phyloP scores from a whole-genome alignment of 768 basidiomycete genomes.

The Tephrocybe sp. region DNA sequence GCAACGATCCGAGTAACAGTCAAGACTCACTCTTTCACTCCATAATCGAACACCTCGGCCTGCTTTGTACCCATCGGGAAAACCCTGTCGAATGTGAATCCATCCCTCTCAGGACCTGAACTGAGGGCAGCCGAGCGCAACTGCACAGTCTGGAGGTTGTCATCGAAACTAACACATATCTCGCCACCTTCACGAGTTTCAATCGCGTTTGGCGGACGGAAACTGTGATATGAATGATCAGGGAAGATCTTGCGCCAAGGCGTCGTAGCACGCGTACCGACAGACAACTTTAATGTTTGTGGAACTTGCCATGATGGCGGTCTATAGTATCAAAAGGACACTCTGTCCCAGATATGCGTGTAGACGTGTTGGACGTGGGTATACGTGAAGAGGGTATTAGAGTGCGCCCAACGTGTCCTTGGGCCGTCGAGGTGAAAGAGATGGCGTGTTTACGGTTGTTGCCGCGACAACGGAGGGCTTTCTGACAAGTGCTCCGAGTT shows the following conservation, averaged over 20 bases:
- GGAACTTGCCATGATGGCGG: constrained; percentile 57
- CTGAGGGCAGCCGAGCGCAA: constrained; percentile 67
- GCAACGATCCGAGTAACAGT: constrained; percentile 8
- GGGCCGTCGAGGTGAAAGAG: constrained; percentile 12
- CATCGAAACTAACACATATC: constrained; percentile 86
- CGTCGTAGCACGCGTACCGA: constrained; percentile 59
- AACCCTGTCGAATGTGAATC: constrained; percentile 96
- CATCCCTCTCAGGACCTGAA: constrained; percentile 91
- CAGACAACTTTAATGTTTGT: constrained; percentile 99
- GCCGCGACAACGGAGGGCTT: constrained; percentile 17
- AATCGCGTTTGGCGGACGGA: constrained; percentile 92
- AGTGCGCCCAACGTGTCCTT: constrained; percentile 14
- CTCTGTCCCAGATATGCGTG: constrained; percentile 16
- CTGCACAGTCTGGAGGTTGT: constrained; percentile 79
- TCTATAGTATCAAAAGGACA: constrained; percentile 16
- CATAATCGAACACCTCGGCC: constrained; percentile 96
- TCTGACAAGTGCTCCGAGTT: constrained; percentile 3
- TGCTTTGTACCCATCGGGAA: constrained; percentile 93
- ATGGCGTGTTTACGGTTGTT: constrained; percentile 24
- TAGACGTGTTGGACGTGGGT: constrained; percentile 3
- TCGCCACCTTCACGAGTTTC: constrained; percentile 87
- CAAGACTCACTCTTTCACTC: constrained; percentile 85
- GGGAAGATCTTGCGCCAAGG: constrained; percentile 5
- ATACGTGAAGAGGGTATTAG: constrained; percentile 12
- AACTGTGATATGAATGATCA: constrained; percentile 45